Conservation (phyloP, 495 filamentous ascomycete species). For the Staphylotrichum longicolle region DNA sequence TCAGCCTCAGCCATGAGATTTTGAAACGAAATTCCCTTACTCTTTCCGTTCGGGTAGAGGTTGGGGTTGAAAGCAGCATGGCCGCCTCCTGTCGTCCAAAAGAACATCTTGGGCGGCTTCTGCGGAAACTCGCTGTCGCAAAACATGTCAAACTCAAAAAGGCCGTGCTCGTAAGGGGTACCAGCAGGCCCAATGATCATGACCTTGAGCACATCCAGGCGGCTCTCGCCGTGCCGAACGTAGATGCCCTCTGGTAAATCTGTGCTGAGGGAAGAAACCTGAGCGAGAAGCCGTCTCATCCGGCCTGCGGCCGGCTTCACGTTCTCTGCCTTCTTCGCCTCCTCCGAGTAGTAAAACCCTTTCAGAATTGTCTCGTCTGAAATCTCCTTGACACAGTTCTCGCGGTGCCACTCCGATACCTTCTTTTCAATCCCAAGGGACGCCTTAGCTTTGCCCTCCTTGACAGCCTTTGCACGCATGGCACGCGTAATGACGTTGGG, state of each 20-base stretch:
- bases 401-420: slow-evolving; percentile 35
- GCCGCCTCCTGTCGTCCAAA: slow-evolving; percentile 51
- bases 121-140: slow-evolving; percentile 48
- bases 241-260: slow-evolving; percentile 59
- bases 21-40: slow-evolving; percentile 31
- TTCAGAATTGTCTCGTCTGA: slow-evolving; percentile 39
- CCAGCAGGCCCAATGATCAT: slow-evolving; percentile 56
- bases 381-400: slow-evolving; percentile 39
- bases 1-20: background rate
- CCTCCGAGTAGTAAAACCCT: slow-evolving; percentile 21
- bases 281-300: slow-evolving; percentile 53
- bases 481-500: background rate
- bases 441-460: slow-evolving; percentile 4
- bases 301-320: slow-evolving; percentile 27
- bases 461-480: background rate
- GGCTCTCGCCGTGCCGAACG: slow-evolving; percentile 50
- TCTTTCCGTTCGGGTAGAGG: slow-evolving; percentile 54
- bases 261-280: slow-evolving; percentile 50
- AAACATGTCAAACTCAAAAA: slow-evolving; percentile 62
- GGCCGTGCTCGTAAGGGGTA: slow-evolving; percentile 61
- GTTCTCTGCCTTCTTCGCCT: slow-evolving; percentile 16
- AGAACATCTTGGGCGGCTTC: slow-evolving; percentile 49
- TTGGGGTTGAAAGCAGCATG: slow-evolving; percentile 57
- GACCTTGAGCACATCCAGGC: slow-evolving; percentile 57
- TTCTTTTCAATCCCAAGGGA: slow-evolving; percentile 3